Evolutionary conservation across 805 yeast genomes (phyloP), one percentile per base, ranked within the genome.

Genomic region (Schizosaccharomyces octosporus): DNA sequence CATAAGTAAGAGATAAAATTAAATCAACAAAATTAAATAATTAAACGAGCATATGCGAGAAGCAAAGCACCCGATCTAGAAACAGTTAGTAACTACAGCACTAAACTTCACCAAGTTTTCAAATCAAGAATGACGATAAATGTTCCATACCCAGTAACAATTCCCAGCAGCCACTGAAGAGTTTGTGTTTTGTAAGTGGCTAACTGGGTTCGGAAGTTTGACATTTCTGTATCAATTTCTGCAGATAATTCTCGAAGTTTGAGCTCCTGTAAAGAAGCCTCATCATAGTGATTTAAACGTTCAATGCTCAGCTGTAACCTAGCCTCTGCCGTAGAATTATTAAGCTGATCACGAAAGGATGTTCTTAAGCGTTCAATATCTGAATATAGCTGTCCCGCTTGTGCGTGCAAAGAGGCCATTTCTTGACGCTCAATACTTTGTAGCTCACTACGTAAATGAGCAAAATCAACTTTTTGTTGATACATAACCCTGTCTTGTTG

Each of bases 151-250:
- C 97, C 98, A 1, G 97, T 89, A 69, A 95, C 86, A 21, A 93
- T 97, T 76, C 97, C 97, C 67, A 93, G 87, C 65, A 93, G 78
- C 98, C 98, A 93, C 73, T 93, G 98, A 83, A 88, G 81, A 60
- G 93, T 97, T 71, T 93, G 97, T 1, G 95, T 87, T 74, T 93
- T 93, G 41, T 90, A 95, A 55, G 87, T 82, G 29, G 93, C 95
- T 66, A 93, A 88, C 72, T 90, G 96, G 77, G 89, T 86, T 72
- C 86, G 89, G 81, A 93, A 86, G 69, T 93, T 90, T 48, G 90
- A 84, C 32, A 93, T 84, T 68, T 93, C 98, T 72, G 93, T 95
- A 70, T 93, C 97, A 62, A 93, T 89, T 65, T 95, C 78, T 3
- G 96, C 87, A 69, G 88, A 94, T 2, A 95, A 87, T 68, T 93